Evolutionary conservation across 306 rosid genomes (phyloP).

Genomic region (Hippophae tibetana): DNA sequence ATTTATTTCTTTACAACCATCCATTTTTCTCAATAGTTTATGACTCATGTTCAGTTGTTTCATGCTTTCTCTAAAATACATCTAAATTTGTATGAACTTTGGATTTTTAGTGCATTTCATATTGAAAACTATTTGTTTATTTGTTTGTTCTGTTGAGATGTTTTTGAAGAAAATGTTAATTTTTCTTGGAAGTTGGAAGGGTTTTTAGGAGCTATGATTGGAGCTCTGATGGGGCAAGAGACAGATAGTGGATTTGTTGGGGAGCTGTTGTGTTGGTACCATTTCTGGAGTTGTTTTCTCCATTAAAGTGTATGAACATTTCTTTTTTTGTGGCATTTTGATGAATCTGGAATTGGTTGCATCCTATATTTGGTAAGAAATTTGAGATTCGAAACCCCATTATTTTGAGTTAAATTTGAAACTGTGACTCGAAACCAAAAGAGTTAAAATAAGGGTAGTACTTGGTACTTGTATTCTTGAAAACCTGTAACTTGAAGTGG

Average conservation of each 20-base stretch:
- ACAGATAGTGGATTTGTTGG: constrained; percentile 95
- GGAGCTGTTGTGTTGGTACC: constrained; percentile 95
- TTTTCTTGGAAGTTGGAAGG: constrained; percentile 70
- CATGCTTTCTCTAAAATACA: background rate
- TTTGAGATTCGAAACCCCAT: constrained; percentile 2
- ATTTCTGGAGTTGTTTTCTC: constrained; percentile 99
- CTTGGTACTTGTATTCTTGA: no score
- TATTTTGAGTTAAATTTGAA: no score
- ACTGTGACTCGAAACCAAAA: no score
- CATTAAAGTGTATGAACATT: constrained; percentile 93
- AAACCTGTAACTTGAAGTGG: no score
- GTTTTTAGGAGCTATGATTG: constrained; percentile 87
- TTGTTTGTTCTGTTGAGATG: constrained; percentile 2
- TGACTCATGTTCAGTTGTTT: background rate
- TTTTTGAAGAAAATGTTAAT: constrained; percentile 10
- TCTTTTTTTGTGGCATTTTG: constrained; percentile 94
- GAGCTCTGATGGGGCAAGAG: constrained; percentile 97
- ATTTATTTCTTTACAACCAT: no score
- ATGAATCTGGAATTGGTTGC: constrained; percentile 94
- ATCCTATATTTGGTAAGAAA: constrained; percentile 79
- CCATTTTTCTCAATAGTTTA: no score
- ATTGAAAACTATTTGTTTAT: background rate
- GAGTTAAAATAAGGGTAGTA: no score
- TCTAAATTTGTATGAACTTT: background rate
- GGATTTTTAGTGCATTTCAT: constrained; percentile 1